Evolutionary conservation across 1,284 basidiomycete species (phyloP), one percentile per base, ranked within the genome.

Genomic region (Uromyces viciae-fabae): DNA sequence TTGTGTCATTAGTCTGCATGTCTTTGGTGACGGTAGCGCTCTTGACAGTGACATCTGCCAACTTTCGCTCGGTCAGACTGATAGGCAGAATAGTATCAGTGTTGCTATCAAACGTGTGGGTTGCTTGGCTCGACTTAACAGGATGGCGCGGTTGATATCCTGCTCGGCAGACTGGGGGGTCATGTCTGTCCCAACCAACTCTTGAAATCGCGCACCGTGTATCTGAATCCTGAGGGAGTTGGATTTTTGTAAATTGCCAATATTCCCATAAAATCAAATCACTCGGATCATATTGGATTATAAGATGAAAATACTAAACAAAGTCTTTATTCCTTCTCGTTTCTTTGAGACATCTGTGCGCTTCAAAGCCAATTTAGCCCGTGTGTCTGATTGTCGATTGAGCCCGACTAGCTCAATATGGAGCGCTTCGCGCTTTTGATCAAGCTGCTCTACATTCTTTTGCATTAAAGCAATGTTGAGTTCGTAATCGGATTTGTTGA

Each of bases 351-450:
- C 85, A 82, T 95, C 93, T 0, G 87, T 88, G 81, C 91, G 88
- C 85, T 94, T 93, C 82, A 97, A 85, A 54, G 92, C 90, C 64
- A 98, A 86, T 83, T 91, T 92, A 0, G 95, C 94, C 52, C 95
- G 89, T 0, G 90, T 88, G 82, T 95, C 93, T 0, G 93, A 92
- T 85, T 98, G 94, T 52, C 90, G 85, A 84, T 92, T 94, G 81
- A 98, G 86, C 0, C 88, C 87, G 43, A 90, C 89, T 66, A 96
- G 88, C 83, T 98, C 95, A 0, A 86, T 83, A 81, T 91, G 93
- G 78, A 95, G 86, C 33, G 87, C 86, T 42, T 96, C 94, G 36
- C 92, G 89, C 72, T 88, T 88, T 38, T 90, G 90, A 83, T 98
- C 94, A 81, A 94, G 88, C 42, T 85, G 85, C 42, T 91, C 88